Percentiles rank a stretch among this genome's conserved stretches.
Evolutionary conservation across 495 filamentous ascomycete genomes (phyloP).

Genomic region (Jackrogersella multiformis): DNA sequence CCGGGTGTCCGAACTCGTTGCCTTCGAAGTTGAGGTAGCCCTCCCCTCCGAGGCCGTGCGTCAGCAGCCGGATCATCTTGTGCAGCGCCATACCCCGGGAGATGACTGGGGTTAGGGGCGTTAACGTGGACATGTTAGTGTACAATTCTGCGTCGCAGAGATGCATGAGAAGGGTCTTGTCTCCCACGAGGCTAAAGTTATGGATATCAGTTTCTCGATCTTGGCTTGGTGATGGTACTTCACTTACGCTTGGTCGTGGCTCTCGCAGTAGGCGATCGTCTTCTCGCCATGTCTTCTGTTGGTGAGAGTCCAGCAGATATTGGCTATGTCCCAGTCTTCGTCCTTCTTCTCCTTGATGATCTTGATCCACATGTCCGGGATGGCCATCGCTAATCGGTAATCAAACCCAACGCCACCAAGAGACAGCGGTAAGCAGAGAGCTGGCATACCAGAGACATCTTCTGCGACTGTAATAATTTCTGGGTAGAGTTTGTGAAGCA

Average conservation of each 20-base stretch:
- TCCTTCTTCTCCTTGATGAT: constrained; percentile 93
- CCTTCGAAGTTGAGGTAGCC: constrained; percentile 99
- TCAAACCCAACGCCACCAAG: constrained; percentile 96
- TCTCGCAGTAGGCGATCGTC: constrained; percentile 97
- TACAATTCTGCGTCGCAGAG: constrained; percentile 97
- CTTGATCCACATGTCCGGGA: constrained; percentile 99
- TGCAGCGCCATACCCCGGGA: constrained; percentile 90
- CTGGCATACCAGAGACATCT: constrained; percentile 98
- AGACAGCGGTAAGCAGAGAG: constrained; percentile 83
- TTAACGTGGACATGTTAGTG: constrained; percentile 92
- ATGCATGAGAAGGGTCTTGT: constrained; percentile 97
- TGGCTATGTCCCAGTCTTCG: constrained; percentile 90
- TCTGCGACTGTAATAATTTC: constrained; percentile 91
- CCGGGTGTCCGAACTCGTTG: constrained; percentile 98
- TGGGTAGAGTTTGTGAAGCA: constrained; percentile 90
- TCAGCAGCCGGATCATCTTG: constrained; percentile 96
- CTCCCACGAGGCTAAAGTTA: constrained; percentile 81
- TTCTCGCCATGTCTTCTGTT: constrained; percentile 97
- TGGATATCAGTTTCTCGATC: constrained; percentile 45
- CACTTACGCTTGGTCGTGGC: constrained; percentile 96
- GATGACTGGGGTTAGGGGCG: constrained; percentile 87
- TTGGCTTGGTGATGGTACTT: not conserved
- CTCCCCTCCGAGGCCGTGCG: constrained; percentile 93
- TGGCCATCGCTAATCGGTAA: constrained; percentile 96
- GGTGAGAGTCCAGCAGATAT: constrained; percentile 83